Evolutionary conservation across 2,329 filamentous ascomycete genomes (phyloP), one percentile per base, ranked within the genome.

Genomic region (Claviceps pazoutovae): DNA sequence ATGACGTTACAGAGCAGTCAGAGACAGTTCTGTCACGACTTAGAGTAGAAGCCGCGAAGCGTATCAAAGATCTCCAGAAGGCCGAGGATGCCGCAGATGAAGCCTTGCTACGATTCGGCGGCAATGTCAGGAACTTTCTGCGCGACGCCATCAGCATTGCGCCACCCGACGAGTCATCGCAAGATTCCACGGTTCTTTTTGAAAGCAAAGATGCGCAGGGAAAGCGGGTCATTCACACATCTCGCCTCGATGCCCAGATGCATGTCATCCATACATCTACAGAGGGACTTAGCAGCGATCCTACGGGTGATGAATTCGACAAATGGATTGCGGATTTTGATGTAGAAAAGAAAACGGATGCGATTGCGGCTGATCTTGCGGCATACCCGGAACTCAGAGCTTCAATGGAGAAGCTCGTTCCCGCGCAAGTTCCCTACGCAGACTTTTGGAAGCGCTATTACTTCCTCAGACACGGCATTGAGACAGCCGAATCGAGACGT

Each of bases 71-170:
- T 54, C 83, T 97, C 19, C 87, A 96, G 63, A 81, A 82, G 59
- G 93, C 91, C 13, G 93, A 98, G 68, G 91, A 97, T 63, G 91
- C 91, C 4, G 93, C 93, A 7, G 93, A 98, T 65, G 93, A 97
- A 67, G 93, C 93, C 0, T 79, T 98, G 9, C 72, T 97, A 58
- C 87, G 88, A 58, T 96, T 97, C 61, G 93, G 93, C 21, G 82
- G 82, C 53, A 96, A 93, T 60, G 82, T 98, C 48, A 79, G 88
- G 39, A 86, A 91, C 67, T 97, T 95, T 70, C 73, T 98, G 56
- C 81, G 84, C 50, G 91, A 98, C 58, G 93, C 93, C 49, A 86
- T 98, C 52, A 88, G 79, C 50, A 88, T 98, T 59, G 83, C 88
- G 16, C 86, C 90, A 0, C 88, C 88, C 0, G 71, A 74, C 4